These are phyloP conservation scores for Plasmodium gallinaceum DNA, from an alignment of 169 alveolate species.

Conservation along the genomic window DNA sequence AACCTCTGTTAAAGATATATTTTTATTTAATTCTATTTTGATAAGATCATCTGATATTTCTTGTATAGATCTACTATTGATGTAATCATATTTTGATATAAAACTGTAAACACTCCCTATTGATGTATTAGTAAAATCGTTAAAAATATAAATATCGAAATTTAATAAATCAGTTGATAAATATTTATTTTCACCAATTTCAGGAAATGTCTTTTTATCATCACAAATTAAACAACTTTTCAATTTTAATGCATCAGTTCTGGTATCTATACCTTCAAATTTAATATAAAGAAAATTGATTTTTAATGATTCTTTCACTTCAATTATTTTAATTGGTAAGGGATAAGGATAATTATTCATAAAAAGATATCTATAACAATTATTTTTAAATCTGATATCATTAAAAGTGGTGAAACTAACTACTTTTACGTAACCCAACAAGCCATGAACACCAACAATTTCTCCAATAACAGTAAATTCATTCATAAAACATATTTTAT, in stretches of 20 bases:
- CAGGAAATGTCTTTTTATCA: conserved; percentile 70
- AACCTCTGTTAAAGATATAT: conserved; percentile 32
- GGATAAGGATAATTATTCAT: conserved; percentile 66
- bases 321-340: conserved; percentile 48
- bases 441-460: conserved; percentile 70
- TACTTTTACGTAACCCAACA: conserved; percentile 51
- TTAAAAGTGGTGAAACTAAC: conserved; percentile 69
- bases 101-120: conserved; percentile 56
- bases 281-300: conserved; percentile 48
- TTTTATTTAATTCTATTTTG: conserved; percentile 50
- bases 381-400: conserved; percentile 52
- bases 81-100: conserved; percentile 65
- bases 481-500: conserved; percentile 15
- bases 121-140: conserved; percentile 50
- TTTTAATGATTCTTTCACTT: conserved; percentile 73
- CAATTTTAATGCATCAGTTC: conserved; percentile 74
- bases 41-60: conserved; percentile 70
- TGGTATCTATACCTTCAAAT: conserved; percentile 40
- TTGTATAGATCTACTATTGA: conserved; percentile 39
- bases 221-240: conserved; percentile 65
- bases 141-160: conserved; percentile 54
- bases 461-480: conserved; percentile 70
- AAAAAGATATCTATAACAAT: conserved; percentile 55
- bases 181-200: conserved; percentile 43
- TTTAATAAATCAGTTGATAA: conserved; percentile 72